phyloP scores from a whole-genome alignment of 306 rosid genomes.

The Lablab purpureus region DNA sequence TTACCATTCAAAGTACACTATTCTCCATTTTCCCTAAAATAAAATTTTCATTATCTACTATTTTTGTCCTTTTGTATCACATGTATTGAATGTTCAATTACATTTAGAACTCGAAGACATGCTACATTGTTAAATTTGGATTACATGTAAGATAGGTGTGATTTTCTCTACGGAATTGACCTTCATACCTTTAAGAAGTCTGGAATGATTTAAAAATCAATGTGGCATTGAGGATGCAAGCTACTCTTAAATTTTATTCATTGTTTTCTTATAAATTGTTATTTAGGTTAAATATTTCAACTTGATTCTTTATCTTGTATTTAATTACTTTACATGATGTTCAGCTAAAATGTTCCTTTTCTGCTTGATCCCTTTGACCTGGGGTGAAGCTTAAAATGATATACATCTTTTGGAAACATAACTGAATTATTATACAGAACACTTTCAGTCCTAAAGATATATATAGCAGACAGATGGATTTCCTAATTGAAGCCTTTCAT shows the following conservation, averaged over 20 bases:
- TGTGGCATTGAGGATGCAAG: not conserved
- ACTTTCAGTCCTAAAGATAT: constrained; percentile 21
- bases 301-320: not conserved
- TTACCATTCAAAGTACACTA: not conserved
- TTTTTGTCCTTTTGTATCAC: not conserved
- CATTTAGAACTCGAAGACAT: not conserved
- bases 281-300: not conserved
- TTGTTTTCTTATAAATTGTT: not conserved
- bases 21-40: not conserved
- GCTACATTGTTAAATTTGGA: not conserved
- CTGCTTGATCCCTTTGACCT: not conserved
- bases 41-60: not conserved
- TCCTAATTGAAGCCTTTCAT: constrained; percentile 17
- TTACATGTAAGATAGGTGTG: not conserved
- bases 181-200: not conserved
- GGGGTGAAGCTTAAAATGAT: not conserved
- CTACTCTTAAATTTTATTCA: not conserved
- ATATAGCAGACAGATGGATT: constrained; percentile 22
- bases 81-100: not conserved
- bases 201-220: not conserved
- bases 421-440: constrained; percentile 14
- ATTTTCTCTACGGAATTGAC: constrained; percentile 1
- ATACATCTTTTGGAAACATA: not conserved
- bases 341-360: not conserved
- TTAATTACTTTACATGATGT: not conserved